Conservation (phyloP, 306 rosid genomes). For the Alnus rubra region DNA sequence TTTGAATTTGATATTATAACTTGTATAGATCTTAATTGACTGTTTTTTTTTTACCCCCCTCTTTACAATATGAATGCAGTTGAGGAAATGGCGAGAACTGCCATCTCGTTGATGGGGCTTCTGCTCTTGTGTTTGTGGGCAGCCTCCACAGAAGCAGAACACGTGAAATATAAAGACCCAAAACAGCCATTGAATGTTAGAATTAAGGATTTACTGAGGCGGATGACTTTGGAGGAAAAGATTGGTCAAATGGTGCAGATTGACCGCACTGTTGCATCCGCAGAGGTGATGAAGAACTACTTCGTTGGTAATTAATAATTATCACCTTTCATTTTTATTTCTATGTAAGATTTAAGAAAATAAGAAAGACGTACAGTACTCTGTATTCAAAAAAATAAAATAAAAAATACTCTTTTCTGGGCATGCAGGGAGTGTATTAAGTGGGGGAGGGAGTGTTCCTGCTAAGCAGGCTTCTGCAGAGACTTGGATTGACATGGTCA, state of each 20-base stretch:
- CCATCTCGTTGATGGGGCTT: constrained; percentile 3
- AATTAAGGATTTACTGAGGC: neutral
- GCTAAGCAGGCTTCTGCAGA: constrained; percentile 12
- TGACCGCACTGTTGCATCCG: constrained; percentile 2
- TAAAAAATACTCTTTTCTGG: neutral
- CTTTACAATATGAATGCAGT: neutral
- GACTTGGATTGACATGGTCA: constrained; percentile 11
- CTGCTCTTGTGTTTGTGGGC: constrained; percentile 1
- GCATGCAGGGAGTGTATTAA: constrained; percentile 17
- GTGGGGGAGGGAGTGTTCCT: constrained; percentile 15
- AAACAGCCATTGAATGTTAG: neutral
- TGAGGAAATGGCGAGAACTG: constrained; percentile 4
- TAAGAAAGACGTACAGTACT: neutral
- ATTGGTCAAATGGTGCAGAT: constrained; percentile 3
- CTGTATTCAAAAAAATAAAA: neutral
- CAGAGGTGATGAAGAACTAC: constrained; percentile 9
- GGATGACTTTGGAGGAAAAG: constrained; percentile 4
- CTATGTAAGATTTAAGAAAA: neutral
- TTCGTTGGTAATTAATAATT: neutral
- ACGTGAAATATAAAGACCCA: neutral
- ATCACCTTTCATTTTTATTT: neutral
- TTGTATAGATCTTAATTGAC: no score
- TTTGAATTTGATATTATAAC: no score
- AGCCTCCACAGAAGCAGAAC: neutral
- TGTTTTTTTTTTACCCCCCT: no score